These are phyloP conservation scores for Quercus tomentella DNA, from an alignment of 331 rosid genomes.

Conservation along the genomic window DNA sequence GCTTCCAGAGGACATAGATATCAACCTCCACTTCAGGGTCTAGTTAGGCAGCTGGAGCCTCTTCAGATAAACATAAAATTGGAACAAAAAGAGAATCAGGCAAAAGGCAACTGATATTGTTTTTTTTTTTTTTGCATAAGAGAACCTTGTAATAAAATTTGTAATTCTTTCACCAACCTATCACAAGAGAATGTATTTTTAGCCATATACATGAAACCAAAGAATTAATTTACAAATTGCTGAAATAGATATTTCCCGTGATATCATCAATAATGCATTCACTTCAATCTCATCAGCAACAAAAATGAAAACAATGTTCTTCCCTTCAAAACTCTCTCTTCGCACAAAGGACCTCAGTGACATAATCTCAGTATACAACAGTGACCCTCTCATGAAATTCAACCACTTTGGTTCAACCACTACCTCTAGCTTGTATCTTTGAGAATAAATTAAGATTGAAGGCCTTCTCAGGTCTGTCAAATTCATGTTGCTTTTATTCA, in stretches of 20 bases:
- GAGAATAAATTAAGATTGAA: background rate
- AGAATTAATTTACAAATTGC: background rate
- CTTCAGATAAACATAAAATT: too few relatives aligned
- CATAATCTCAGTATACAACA: too few relatives aligned
- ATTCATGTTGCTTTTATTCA: background rate
- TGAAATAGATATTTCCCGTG: background rate
- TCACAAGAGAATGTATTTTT: too few relatives aligned
- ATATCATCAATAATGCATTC: background rate
- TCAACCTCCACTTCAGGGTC: constrained; percentile 40
- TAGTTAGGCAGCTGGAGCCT: constrained; percentile 3
- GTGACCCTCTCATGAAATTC: too few relatives aligned
- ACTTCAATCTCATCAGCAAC: background rate
- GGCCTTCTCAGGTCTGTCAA: background rate
- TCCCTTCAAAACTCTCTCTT: too few relatives aligned
- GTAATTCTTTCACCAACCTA: too few relatives aligned
- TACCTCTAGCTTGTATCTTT: background rate
- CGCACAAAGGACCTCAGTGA: too few relatives aligned
- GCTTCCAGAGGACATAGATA: constrained; percentile 38
- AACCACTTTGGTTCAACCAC: too few relatives aligned
- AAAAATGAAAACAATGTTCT: background rate
- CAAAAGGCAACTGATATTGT: background rate
- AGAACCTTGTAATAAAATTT: background rate
- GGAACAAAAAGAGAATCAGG: too few relatives aligned
- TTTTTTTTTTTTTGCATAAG: background rate
- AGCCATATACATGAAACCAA: background rate